Base-by-base conservation (phyloP, 2,329 filamentous ascomycete species). In the Pestalotiopsis sp. region DNA sequence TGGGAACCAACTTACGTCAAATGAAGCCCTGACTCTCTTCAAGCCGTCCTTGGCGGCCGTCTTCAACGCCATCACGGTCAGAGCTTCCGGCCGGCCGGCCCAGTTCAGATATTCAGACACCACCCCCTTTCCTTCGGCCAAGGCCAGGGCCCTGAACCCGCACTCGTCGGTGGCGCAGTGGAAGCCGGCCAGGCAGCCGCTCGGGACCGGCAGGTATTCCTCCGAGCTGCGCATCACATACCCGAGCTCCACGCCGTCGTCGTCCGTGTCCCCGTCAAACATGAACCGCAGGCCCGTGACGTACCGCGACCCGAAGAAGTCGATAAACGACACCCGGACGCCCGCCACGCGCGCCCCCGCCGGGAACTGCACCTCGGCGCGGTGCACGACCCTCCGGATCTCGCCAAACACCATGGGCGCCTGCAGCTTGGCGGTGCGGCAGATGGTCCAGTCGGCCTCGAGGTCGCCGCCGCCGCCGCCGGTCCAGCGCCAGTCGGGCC, bases 1-100 rank as follows among this genome's bases (percentile, higher is more conserved):
- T n/a, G n/a, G n/a, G n/a, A n/a, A n/a, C n/a, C n/a, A n/a, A n/a
- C 74, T 74, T 69, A 75, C 74, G 41, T 76, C 74, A 67, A 76
- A 75, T 31, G 67, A 67, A 38, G 74, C 74, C 38, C 70, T 69
- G 3, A 76, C 61, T 45, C 56, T 71, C 45, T 66, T 62, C n/a
- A 74, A 14, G 4, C 59, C 59, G 20, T 52, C 49, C 17, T 49
- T 61, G 12, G 62, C 52, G 12, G 38, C 58, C 4, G 59, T 66
- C 49, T 61, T 74, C 17, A 74, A 11, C 38, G 69, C 49, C n/a
- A 70, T 31, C 3, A 65, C 31, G 31, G 61, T 56, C 36, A 73
- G 60, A 6, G 63, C 57, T 4, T 65, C 68, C 57, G 31, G 60
- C 27, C 72, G 67, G 5, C 73, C 74, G 2, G 65, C 72, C 74